Evolutionary conservation across 768 basidiomycete genomes (phyloP).

Genomic region (Floccularia luteovirens): DNA sequence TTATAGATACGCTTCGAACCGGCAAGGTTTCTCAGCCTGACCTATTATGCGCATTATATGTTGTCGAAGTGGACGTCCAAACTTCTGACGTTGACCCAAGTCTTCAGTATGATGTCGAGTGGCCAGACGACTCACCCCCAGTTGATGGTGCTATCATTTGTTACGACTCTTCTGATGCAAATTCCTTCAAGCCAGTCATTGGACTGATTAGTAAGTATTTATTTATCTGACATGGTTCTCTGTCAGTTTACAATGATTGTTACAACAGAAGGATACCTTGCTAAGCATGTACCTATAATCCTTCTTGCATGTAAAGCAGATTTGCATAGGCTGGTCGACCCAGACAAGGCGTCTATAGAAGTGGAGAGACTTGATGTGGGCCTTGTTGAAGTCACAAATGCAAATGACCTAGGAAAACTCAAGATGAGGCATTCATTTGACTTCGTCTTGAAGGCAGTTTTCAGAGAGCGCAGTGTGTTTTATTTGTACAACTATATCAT

Average conservation of each 20-base stretch:
- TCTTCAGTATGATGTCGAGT: conserved; percentile 19
- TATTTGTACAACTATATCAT: background rate
- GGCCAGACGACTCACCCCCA: conserved; percentile 48
- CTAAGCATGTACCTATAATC: conserved; percentile 54
- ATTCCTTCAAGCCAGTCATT: conserved; percentile 61
- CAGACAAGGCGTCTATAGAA: conserved; percentile 39
- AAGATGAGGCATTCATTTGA: conserved; percentile 73
- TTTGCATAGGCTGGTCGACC: conserved; percentile 49
- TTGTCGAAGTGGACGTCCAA: conserved; percentile 49
- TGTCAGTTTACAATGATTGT: conserved; percentile 3
- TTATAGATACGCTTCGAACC: conserved; percentile 22
- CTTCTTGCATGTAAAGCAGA: conserved; percentile 89
- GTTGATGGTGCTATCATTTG: conserved; percentile 82
- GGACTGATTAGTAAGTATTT: conserved; percentile 60
- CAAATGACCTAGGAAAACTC: conserved; percentile 47
- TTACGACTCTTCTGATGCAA: conserved; percentile 62
- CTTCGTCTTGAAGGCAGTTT: conserved; percentile 63
- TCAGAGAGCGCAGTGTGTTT: conserved; percentile 39
- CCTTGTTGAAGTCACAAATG: conserved; percentile 64
- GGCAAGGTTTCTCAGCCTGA: conserved; percentile 8
- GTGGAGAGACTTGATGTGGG: conserved; percentile 65
- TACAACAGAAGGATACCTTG: conserved; percentile 46
- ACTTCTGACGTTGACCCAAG: conserved; percentile 20
- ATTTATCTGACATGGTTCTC: background rate
- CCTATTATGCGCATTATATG: conserved; percentile 29